Base-by-base conservation (phyloP, 73 alveolate species). In the Stentor coeruleus region DNA sequence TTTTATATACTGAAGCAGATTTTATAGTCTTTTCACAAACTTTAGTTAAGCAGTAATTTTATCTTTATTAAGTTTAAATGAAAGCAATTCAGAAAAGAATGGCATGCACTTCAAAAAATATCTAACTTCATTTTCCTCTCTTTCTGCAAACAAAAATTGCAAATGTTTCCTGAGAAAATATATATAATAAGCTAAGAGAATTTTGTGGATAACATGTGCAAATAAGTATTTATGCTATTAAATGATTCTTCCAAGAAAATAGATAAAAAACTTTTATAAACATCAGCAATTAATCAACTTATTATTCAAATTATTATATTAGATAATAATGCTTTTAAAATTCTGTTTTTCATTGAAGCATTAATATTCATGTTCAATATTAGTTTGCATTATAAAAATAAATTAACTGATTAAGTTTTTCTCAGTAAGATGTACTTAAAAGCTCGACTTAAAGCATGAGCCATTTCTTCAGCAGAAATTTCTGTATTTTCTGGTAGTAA, bases 221-320 rank as follows among this genome's bases (percentile, higher is more conserved):
- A 74, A 36, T 55, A 72, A 28, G 35, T 81, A 3, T 82, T 58
- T 38, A 81, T 81, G 86, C 82, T 36, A 36, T 35, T 81, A 30
- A 72, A 49, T 58, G 86, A 81, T 3, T 82, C 86, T 33, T 37
- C 86, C 20, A 66, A 66, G 37, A 66, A 66, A 66, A 66, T 66
- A 15, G 79, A 66, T 40, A 20, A 31, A 33, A 66, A 66, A 66
- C 14, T n/a, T n/a, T n/a, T n/a, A n/a, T n/a, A n/a, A n/a, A n/a
- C n/a, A n/a, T n/a, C n/a, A n/a, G n/a, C n/a, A n/a, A n/a, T n/a
- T n/a, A n/a, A n/a, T n/a, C n/a, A n/a, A n/a, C n/a, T n/a, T n/a
- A n/a, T n/a, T n/a, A n/a, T n/a, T n/a, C n/a, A n/a, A n/a, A n/a
- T n/a, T n/a, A n/a, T n/a, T n/a, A n/a, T n/a, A n/a, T n/a, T n/a